Evolutionary conservation across 441 rosid genomes (phyloP).

Genomic region (Bruguiera hainesii): DNA sequence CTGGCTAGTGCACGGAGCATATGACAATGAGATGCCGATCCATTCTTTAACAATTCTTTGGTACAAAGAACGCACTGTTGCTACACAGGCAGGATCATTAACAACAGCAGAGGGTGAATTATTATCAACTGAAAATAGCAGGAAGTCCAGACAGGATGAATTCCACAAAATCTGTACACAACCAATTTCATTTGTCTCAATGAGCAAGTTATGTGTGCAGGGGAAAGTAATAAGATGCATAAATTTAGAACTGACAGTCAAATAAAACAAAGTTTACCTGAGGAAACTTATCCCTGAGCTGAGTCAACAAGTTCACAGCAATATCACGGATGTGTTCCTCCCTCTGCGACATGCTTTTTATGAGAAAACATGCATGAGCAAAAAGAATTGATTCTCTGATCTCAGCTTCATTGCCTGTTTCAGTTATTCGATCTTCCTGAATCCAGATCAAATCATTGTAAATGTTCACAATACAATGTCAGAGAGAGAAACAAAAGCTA

Average conservation of each 20-base stretch:
- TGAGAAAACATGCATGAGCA: slow-evolving; percentile 88
- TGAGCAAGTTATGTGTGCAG: slow-evolving; percentile 16
- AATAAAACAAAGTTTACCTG: slow-evolving; percentile 53
- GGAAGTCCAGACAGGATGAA: slow-evolving; percentile 86
- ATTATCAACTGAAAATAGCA: slow-evolving; percentile 72
- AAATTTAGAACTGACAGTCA: slow-evolving; percentile 7
- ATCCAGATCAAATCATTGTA: slow-evolving; percentile 31
- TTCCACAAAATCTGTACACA: slow-evolving; percentile 91
- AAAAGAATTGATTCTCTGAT: slow-evolving; percentile 77
- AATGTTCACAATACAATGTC: slow-evolving; percentile 15
- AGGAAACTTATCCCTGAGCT: slow-evolving; percentile 93
- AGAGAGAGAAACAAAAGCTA: background rate
- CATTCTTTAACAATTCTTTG: slow-evolving; percentile 87
- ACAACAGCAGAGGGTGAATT: slow-evolving; percentile 60
- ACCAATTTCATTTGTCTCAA: slow-evolving; percentile 20
- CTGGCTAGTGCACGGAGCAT: slow-evolving; percentile 99
- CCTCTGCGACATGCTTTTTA: slow-evolving; percentile 92
- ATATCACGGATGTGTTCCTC: slow-evolving; percentile 93
- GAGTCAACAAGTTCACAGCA: slow-evolving; percentile 78
- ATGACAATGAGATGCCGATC: slow-evolving; percentile 82
- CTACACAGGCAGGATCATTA: slow-evolving; percentile 85
- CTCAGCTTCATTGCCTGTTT: slow-evolving; percentile 75
- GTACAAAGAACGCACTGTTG: slow-evolving; percentile 78
- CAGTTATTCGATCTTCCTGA: slow-evolving; percentile 86
- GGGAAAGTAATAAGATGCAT: slow-evolving; percentile 3